Base-by-base conservation (phyloP, 1,139 yeast genomes). In the Saccharomyces uvarum region DNA sequence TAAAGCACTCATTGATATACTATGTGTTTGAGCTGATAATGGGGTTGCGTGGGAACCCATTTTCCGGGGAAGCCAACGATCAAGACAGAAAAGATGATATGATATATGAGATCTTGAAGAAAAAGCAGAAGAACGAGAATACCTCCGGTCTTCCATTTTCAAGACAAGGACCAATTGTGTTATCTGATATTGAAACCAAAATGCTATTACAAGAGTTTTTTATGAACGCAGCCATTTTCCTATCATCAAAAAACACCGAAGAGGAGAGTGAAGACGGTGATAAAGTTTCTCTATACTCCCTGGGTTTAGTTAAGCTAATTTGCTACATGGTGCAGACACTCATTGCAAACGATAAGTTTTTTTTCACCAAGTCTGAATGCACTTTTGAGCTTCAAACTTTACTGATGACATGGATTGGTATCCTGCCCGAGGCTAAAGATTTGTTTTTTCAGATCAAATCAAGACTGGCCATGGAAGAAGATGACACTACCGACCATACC, bases 201-300 rank as follows among this genome's bases (percentile, higher is more conserved):
- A 82, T 84, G 87, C 64, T 86, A n/a, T 67, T 86, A 46, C 89
- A 84, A 67, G 88, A 83, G 64, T 83, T 85, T 61, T 74, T 86
- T 55, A 75, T 80, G 14, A 82, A 79, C 57, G 77, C 84, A 27
- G 73, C 79, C 8, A 75, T 77, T 13, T 79, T 75, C 58, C 67
- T 84, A 19, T 74, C 83, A 0, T 68, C 69, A 47, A 72, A 64
- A 5, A 41, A 47, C 11, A 53, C 47, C 16, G 53, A 47, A 16
- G 48, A 48, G 5, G 48, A 48, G 38, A 73, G 70, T 33, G 77
- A 75, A 0, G 66, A 70, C 44, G 69, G 70, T 53, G 71, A 73
- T 2, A 72, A 69, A 33, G 59, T 66, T 51, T 68, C 73, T 33
- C 71, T 77, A 28, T 75, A 76, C 57, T 79, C 81, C 4, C 73